phyloP scores from a whole-genome alignment of 805 yeast genomes.

The Schwanniomyces yamadae region DNA sequence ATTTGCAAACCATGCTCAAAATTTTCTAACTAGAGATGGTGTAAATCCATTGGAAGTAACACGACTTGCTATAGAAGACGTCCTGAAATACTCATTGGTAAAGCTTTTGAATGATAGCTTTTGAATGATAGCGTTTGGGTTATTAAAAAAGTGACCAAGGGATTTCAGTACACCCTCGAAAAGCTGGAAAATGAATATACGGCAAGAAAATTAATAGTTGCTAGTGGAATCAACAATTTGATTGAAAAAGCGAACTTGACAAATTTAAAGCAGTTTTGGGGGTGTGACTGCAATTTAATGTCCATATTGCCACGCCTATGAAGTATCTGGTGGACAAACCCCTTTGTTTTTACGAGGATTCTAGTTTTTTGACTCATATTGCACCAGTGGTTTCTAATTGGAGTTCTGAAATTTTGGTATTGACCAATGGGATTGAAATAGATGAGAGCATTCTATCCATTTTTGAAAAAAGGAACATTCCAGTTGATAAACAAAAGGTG shows the following conservation, averaged over 20 bases:
- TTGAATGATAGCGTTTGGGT: too few species aligned
- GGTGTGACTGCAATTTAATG: conserved; percentile 13
- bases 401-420: conserved; percentile 10
- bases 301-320: conserved; percentile 16
- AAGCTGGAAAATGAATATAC: background rate
- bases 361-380: conserved; percentile 2
- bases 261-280: conserved; percentile 13
- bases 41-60: conserved; percentile 8
- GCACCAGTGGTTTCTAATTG: conserved; percentile 9
- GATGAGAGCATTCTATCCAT: background rate
- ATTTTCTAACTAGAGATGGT: conserved; percentile 12
- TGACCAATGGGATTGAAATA: conserved; percentile 5
- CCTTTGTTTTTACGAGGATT: conserved; percentile 7
- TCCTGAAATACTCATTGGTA: background rate
- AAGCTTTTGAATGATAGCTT: background rate
- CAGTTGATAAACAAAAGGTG: background rate
- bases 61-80: background rate
- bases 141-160: background rate
- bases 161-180: background rate
- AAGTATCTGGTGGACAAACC: conserved; percentile 8
- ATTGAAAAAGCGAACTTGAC: conserved; percentile 7
- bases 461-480: conserved; percentile 1
- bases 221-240: conserved; percentile 12
- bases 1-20: conserved; percentile 12
- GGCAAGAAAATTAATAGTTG: conserved; percentile 9